Evolutionary conservation across 2,329 filamentous ascomycete species (phyloP), one percentile per base, ranked within the genome.

Genomic region (Nannizziopsis arthrosporioides): DNA sequence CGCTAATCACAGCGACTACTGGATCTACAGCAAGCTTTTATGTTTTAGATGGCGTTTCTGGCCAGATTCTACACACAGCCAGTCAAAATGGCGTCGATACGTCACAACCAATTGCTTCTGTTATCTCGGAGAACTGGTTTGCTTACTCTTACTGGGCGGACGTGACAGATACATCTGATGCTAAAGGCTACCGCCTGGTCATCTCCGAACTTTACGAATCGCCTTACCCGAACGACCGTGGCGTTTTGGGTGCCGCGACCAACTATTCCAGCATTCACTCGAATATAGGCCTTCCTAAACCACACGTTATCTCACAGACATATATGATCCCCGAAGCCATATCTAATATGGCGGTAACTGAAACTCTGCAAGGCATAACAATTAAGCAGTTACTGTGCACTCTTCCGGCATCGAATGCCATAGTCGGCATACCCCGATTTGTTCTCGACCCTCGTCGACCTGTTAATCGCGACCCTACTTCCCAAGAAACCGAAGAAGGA

Each of bases 71-170:
- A 2, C 74, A 86, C 54, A 80, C 85, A 1, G 75, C 78, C 40
- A 77, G 73, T 0, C 82, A 94, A 61, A 66, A 75, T 5, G 83
- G 82, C 3, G 80, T 94, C 31, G 89, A 96, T 60, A 73, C 77
- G 1, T 72, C 68, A 42, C 82, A 88, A 61, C 76, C 82, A 0
- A 83, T 94, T 51, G 73, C 84, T 17, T 87, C 88, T 37, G 77
- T 80, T 19, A 73, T 95, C 45, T 84, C 88, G 0, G 92, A 98
- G 71, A 96, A 98, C 68, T 96, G 90, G 88, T 89, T 93, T 60
- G 76, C 82, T 5, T 96, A 94, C 70, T 84, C 86, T 6, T 85
- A 89, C 64, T 81, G 81, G 60, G 68, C 69, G 2, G 72, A 81
- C 30, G 67, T 72, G 38, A 58, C 61, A 38, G 70, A 74, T 1